Evolutionary conservation across 768 basidiomycete genomes (phyloP), one percentile per base, ranked within the genome.

Genomic region (Cystobasidium tubakii): DNA sequence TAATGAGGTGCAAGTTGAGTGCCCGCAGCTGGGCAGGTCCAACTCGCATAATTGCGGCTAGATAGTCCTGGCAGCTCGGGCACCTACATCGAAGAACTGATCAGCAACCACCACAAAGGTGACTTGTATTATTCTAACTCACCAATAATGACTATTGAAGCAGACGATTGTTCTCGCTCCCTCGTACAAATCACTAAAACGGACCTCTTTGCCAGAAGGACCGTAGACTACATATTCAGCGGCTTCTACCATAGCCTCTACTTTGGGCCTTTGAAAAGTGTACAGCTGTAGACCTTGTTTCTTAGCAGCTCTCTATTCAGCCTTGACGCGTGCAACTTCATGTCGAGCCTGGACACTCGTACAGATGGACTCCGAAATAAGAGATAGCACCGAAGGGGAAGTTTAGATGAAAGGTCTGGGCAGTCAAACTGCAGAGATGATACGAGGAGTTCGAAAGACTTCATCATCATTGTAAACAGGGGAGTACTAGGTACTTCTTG

Each of bases 61-160:
- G 25, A 31, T 71, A 71, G 55, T 71, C 69, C 55, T 71, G 69
- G 55, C 69, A 71, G 13, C 50, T 55, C 6, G 69, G 69, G 36
- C 69, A 71, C 66, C 66, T 69, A 10, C 54, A 9, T 62, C 23
- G 36, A 29, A 64, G n/a, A n/a, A n/a, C n/a, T n/a, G n/a, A n/a
- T n/a, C n/a, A n/a, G n/a, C n/a, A n/a, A n/a, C n/a, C n/a, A n/a
- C n/a, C n/a, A n/a, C n/a, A n/a, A n/a, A n/a, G n/a, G n/a, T n/a
- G n/a, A n/a, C n/a, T n/a, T n/a, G n/a, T n/a, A n/a, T n/a, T n/a
- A n/a, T n/a, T n/a, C n/a, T n/a, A 19, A 54, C 66, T 69, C 25
- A 69, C 69, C 69, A 71, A 39, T 71, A 71, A 36, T 71, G 69
- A n/a, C 69, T n/a, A 21, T 60, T 71, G 27, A 71, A 71, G 69